Percentiles rank a stretch among this genome's conserved stretches.
Evolutionary conservation across 2,329 filamentous ascomycete genomes (phyloP).

Genomic region (Dactylellina cionopaga): DNA sequence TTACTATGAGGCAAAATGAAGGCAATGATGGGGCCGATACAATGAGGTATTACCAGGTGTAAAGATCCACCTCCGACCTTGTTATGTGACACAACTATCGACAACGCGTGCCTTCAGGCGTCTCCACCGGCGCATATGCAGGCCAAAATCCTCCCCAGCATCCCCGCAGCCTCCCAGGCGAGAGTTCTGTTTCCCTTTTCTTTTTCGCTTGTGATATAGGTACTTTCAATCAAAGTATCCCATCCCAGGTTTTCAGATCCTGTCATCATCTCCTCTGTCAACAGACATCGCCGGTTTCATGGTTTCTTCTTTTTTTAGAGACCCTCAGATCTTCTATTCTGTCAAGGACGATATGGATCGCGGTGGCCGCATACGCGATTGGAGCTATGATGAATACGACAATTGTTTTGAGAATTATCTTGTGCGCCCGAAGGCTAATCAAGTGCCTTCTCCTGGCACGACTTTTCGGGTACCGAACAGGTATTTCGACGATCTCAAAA

Average conservation of each 20-base stretch:
- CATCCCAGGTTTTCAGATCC: background rate
- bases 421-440: constrained; percentile 34
- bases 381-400: constrained; percentile 26
- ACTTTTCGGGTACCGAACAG: too few species aligned
- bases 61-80: background rate
- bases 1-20: background rate
- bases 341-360: constrained; percentile 25
- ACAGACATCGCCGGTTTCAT: background rate
- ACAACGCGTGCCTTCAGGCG: background rate
- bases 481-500: too few species aligned
- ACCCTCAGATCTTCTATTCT: constrained; percentile 11
- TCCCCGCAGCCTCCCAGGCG: constrained; percentile 24
- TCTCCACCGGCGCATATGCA: constrained; percentile 18
- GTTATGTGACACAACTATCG: background rate
- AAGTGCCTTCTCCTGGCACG: background rate
- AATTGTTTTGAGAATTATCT: constrained; percentile 5
- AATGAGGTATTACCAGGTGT: background rate
- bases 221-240: constrained; percentile 10
- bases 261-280: background rate
- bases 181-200: background rate
- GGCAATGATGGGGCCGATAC: background rate
- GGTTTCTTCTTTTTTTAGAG: constrained; percentile 11
- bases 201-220: background rate
- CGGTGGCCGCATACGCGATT: constrained; percentile 18
- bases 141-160: background rate